Base-by-base conservation (phyloP, 441 rosid species). In the Brassica hybrid region DNA sequence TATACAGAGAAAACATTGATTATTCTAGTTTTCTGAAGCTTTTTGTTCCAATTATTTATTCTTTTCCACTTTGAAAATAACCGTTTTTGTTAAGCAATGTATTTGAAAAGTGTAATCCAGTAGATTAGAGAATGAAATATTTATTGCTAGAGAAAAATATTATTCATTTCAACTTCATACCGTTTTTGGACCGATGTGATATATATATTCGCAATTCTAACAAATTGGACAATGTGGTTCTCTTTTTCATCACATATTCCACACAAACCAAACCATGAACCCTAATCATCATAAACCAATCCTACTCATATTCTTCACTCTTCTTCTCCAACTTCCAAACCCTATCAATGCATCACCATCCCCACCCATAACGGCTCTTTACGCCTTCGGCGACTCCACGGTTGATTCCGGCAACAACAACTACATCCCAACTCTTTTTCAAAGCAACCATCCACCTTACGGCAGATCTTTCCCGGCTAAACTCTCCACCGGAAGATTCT, bases 351-450 rank as follows among this genome's bases (percentile, higher is more conserved):
- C 81, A 43, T 58, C 48, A 36, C 50, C 62, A 27, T 72, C 78
- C 14, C 81, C 78, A 72, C 71, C 77, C 2, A 18, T 77, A 34
- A 73, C 85, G 18, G 83, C 86, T 65, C 7, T 86, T 30, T 74
- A 75, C 63, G 82, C 80, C 76, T 82, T 84, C 61, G 89, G 89
- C 17, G 89, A 86, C 77, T 86, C 89, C n/a, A 86, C 89, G 16
- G 78, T 70, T 3, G 89, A 86, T 69, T 80, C 89, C 13, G 86
- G 89, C 27, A 86, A 86, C 83, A 86, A 86, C 74, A 81, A 86
- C 41, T 69, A 78, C 81, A 65, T 84, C 2, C 60, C 45, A 1
- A 86, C 87, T 60, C 21, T 81, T 14, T 82, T 82, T 71, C 76
- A 17, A 21, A 70, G 83, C 41, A 74, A 84, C 58, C 83, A n/a